A percentile compares a stretch with the other conserved stretches of the same genome.
These are phyloP conservation scores for Stephania japonica DNA, from an alignment of 164 flowering plant genomes.

Conservation along the genomic window DNA sequence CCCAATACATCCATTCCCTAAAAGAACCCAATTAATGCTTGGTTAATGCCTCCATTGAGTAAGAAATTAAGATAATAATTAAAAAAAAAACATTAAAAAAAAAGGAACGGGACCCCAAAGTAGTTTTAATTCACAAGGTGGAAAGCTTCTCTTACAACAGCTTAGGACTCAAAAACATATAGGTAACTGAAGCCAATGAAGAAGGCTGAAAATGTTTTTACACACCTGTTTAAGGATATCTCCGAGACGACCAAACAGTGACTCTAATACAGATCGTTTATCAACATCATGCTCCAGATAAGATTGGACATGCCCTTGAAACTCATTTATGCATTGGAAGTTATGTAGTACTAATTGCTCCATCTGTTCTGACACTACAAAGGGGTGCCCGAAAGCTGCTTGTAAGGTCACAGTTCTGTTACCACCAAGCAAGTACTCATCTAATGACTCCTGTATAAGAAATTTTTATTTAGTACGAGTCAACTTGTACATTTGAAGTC, in stretches of 20 bases:
- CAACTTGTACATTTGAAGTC: not conserved
- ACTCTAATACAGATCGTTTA: constrained; percentile 32
- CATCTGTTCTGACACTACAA: constrained; percentile 48
- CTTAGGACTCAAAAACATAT: too few relatives aligned
- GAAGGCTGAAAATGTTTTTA: not conserved
- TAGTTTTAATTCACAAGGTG: not conserved
- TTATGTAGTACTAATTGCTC: constrained; percentile 43
- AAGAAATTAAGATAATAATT: too few relatives aligned
- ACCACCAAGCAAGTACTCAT: constrained; percentile 47
- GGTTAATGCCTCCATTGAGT: not conserved
- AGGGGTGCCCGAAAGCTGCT: constrained; percentile 22
- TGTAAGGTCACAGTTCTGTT: constrained; percentile 22
- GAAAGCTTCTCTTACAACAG: not conserved
- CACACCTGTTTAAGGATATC: constrained; percentile 52
- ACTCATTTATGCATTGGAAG: constrained; percentile 40
- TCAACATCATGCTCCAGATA: constrained; percentile 22
- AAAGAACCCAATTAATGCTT: constrained; percentile 9
- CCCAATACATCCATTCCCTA: constrained; percentile 48
- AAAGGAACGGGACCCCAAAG: not conserved
- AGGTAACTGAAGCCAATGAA: not conserved
- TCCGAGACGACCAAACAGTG: constrained; percentile 42
- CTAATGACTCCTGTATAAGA: constrained; percentile 54
- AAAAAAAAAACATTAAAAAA: too few relatives aligned
- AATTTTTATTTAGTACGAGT: not conserved
- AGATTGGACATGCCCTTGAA: constrained; percentile 36